Conservation (phyloP, 441 rosid species). For the Gossypium aridum region DNA sequence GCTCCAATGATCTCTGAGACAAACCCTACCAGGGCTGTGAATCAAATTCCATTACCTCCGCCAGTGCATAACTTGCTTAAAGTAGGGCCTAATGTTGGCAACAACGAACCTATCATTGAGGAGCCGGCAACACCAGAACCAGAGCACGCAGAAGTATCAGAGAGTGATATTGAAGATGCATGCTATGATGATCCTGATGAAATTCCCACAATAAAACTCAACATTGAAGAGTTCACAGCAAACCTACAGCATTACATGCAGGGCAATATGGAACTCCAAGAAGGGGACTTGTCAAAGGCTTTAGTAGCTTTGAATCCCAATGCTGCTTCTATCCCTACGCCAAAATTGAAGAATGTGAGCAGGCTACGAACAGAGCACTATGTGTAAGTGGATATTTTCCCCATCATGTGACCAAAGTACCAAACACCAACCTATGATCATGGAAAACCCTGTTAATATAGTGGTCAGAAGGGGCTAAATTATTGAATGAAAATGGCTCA, state of each 20-base stretch:
- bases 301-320: constrained; percentile 77
- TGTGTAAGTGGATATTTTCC: constrained; percentile 71
- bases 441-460: background rate
- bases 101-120: constrained; percentile 66
- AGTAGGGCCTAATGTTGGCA: constrained; percentile 17
- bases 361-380: constrained; percentile 90
- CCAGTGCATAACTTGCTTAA: constrained; percentile 29
- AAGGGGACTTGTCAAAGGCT: constrained; percentile 76
- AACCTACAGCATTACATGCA: constrained; percentile 65
- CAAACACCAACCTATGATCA: background rate
- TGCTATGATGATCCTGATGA: constrained; percentile 67
- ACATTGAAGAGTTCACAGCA: constrained; percentile 51
- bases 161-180: constrained; percentile 68
- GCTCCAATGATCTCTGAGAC: constrained; percentile 29
- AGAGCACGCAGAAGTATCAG: constrained; percentile 34
- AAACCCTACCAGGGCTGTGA: constrained; percentile 25
- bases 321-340: constrained; percentile 65
- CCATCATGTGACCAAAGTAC: constrained; percentile 1
- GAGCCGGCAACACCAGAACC: constrained; percentile 81
- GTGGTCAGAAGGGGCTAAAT: constrained; percentile 8
- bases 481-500: background rate
- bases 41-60: constrained; percentile 39
- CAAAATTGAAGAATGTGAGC: constrained; percentile 73
- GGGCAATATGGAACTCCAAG: constrained; percentile 68
- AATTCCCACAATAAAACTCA: constrained; percentile 75